Evolutionary conservation across 805 yeast species (phyloP), one percentile per base, ranked within the genome.

Genomic region (Wickerhamia fluorescens): DNA sequence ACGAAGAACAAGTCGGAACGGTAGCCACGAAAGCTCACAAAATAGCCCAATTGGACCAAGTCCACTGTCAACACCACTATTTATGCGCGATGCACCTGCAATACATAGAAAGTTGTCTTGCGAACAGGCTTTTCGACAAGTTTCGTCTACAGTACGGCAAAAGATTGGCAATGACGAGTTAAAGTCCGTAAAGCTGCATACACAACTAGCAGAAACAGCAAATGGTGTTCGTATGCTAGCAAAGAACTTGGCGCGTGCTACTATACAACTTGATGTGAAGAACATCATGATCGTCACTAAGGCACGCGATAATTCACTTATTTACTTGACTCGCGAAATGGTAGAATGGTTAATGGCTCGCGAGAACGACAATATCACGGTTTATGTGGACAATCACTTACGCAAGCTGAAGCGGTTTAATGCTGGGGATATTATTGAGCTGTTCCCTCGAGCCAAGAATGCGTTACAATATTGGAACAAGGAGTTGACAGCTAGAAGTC

Each of bases 231-330:
- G 92, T 25, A 67, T 77, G 61, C 60, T 83, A 35, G 80, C 84
- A n/a, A 77, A 75, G 37, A 79, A 79, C 49, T 56, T 83, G 21
- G 67, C 75, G 30, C 73, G 74, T 40, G 83, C 88, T 3, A 78
- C 82, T 4, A 75, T 86, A 16, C 77, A 76, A 42, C 53, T 86
- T 13, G 78, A 79, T 31, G 76, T 82, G 12, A 68, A 70, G 25
- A 74, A 83, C 11, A 73, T 86, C 12, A 68, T 86, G 75, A 73
- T 86, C 9, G 87, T 87, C 12, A 86, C 95, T n/a, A 86, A 86
- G 52, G 92, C 94, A 1, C 67, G 94, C 31, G 96, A 87, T 49
- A 78, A 81, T 42, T 76, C 86, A 5, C 58, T 87, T 29, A 75
- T 82, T 5, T 77, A 73, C 44, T 58, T 85, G 25, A 83, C 95